Evolutionary conservation across 345 rosid species (phyloP), one percentile per base, ranked within the genome.

Genomic region (Eucalyptus melliodora): DNA sequence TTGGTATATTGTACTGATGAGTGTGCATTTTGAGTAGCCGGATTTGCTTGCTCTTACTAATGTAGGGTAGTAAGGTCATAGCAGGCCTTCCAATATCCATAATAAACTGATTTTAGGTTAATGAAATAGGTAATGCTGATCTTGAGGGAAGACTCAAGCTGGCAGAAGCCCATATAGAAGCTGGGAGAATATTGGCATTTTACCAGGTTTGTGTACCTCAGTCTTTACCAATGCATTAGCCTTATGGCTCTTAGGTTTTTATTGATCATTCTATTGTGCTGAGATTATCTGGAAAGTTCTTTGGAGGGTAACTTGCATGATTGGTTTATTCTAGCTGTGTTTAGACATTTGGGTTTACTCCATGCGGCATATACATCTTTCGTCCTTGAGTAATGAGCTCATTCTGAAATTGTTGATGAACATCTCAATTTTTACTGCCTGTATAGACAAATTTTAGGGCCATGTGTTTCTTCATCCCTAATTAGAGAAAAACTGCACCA

Each of bases 81-180:
- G 85, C 85, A 21, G 85, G 85, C 85, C 85, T 77, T 77, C 16
- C 11, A 40, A 77, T 21, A 44, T 40, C 82, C 44, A n/a, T 87
- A 86, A 87, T 59, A 87, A 87, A 89, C 90, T 90, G 81, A 90
- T 87, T 87, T 92, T 45, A 94, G 94, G 96, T 91, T 93, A 89
- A 91, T 85, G 95, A 92, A 91, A 87, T 86, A 50, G 89, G 50
- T 90, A 89, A 89, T 88, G 90, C 91, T 86, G 92, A 86, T 89
- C 93, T 97, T 92, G 95, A 93, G 93, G 93, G 90, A 92, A 95
- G 95, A 90, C 93, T 95, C 50, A 96, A 94, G 93, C 90, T 92
- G 92, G 98, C 97, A 19, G 97, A 96, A 92, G 96, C 95, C 77
- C 99, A 98, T 92, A 92, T 97, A 89, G 99, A 98, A 93, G 98